Percentiles rank a stretch among this genome's conserved stretches.
Evolutionary conservation across 176 grass and related monocot species (phyloP).

Genomic region (Avena sativa): DNA sequence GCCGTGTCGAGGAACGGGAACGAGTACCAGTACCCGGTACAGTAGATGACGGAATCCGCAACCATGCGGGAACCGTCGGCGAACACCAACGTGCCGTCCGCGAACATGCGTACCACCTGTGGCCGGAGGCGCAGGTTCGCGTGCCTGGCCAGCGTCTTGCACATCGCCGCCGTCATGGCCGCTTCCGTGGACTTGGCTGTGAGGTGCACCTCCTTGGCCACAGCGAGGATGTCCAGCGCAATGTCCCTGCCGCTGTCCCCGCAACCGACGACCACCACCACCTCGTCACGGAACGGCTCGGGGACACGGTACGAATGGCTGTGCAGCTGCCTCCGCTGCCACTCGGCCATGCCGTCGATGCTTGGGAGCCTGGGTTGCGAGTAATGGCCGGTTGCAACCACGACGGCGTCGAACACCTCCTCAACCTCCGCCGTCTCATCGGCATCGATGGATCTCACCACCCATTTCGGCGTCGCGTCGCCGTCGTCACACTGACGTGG

Average conservation of each 20-base stretch:
- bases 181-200: background rate
- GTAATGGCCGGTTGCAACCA: constrained; percentile 21
- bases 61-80: background rate
- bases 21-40: constrained; percentile 16
- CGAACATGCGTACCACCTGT: background rate
- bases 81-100: constrained; percentile 4
- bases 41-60: constrained; percentile 5
- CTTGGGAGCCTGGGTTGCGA: background rate
- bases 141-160: background rate
- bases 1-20: constrained; percentile 14
- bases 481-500: background rate
- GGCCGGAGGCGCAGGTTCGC: background rate
- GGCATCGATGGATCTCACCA: background rate
- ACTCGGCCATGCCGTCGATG: background rate
- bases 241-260: constrained; percentile 14
- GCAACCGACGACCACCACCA: background rate
- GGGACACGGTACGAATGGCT: background rate
- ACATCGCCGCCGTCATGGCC: background rate
- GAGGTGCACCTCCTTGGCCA: background rate
- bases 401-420: constrained; percentile 8
- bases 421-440: background rate
- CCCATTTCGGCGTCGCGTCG: background rate
- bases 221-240: background rate
- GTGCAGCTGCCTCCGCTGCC: background rate
- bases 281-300: constrained; percentile 1